These are phyloP conservation scores for Claviceps capensis DNA, from an alignment of 2,329 filamentous ascomycete species.

Conservation along the genomic window DNA sequence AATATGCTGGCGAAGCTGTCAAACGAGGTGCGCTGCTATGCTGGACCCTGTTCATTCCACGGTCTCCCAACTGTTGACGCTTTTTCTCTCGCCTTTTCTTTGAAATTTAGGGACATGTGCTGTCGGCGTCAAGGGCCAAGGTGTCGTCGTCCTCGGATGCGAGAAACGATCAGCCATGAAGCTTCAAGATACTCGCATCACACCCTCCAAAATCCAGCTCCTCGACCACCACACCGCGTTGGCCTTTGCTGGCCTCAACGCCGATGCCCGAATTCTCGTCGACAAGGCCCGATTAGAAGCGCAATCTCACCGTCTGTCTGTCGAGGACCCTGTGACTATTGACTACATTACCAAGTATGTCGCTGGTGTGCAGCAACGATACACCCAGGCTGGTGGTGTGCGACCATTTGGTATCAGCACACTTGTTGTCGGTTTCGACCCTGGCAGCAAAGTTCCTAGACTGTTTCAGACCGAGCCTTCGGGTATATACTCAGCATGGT, in stretches of 20 bases:
- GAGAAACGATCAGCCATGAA: slow-evolving; percentile 99
- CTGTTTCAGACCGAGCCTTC: slow-evolving; percentile 99
- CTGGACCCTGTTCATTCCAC: slow-evolving; percentile 1
- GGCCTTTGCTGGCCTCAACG: slow-evolving; percentile 93
- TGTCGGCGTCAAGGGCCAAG: slow-evolving; percentile 87
- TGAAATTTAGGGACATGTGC: slow-evolving; percentile 69
- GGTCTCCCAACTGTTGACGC: slow-evolving; percentile 8
- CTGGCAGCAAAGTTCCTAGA: slow-evolving; percentile 73
- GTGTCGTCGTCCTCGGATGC: slow-evolving; percentile 92
- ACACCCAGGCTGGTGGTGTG: slow-evolving; percentile 97
- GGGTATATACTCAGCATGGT: slow-evolving; percentile 98
- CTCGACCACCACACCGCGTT: slow-evolving; percentile 94
- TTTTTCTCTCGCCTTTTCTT: neutral
- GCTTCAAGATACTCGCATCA: slow-evolving; percentile 97
- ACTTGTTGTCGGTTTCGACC: slow-evolving; percentile 95
- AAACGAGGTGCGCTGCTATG: slow-evolving; percentile 62
- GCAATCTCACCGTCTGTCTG: slow-evolving; percentile 90
- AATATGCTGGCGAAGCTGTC: slow-evolving; percentile 97
- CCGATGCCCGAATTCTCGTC: slow-evolving; percentile 92
- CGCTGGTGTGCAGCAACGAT: slow-evolving; percentile 93
- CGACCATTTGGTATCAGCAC: slow-evolving; percentile 98
- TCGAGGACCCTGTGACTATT: slow-evolving; percentile 93
- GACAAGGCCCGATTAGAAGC: slow-evolving; percentile 97
- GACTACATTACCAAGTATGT: slow-evolving; percentile 99
- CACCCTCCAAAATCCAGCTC: slow-evolving; percentile 94